These are phyloP conservation scores for Stipa capillata DNA, from an alignment of 176 grass and related monocot species.

Conservation along the genomic window DNA sequence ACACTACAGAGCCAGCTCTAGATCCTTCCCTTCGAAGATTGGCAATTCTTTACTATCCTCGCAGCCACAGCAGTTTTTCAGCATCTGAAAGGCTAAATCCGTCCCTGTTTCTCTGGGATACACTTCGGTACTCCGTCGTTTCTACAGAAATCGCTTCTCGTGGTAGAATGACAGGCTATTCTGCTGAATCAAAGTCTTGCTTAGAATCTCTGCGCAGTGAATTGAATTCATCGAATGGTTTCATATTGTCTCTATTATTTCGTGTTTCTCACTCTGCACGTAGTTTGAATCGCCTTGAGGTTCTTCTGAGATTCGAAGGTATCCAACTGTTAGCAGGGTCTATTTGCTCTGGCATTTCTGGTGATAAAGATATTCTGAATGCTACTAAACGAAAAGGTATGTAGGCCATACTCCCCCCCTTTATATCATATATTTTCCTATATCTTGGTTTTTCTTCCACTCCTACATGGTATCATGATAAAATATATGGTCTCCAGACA, in stretches of 20 bases:
- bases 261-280: slow-evolving; percentile 70
- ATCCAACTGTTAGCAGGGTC: slow-evolving; percentile 78
- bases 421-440: background rate
- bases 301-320: slow-evolving; percentile 80
- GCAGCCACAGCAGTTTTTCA: slow-evolving; percentile 50
- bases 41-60: slow-evolving; percentile 71
- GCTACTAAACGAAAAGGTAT: slow-evolving; percentile 66
- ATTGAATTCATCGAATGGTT: slow-evolving; percentile 88
- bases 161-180: slow-evolving; percentile 41
- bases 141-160: slow-evolving; percentile 84
- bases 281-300: slow-evolving; percentile 59
- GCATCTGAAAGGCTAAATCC: slow-evolving; percentile 61
- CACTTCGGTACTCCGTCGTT: slow-evolving; percentile 69
- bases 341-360: slow-evolving; percentile 75
- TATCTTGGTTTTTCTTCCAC: background rate
- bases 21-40: slow-evolving; percentile 73
- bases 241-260: slow-evolving; percentile 74
- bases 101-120: slow-evolving; percentile 88
- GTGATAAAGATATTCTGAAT: slow-evolving; percentile 54
- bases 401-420: background rate
- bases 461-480: background rate
- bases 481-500: background rate
- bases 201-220: slow-evolving; percentile 60
- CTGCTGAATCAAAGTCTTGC: slow-evolving; percentile 39
- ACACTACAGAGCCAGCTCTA: slow-evolving; percentile 48